Evolutionary conservation across 2,329 filamentous ascomycete genomes (phyloP), one percentile per base, ranked within the genome.

Genomic region (Byssothecium circinans): DNA sequence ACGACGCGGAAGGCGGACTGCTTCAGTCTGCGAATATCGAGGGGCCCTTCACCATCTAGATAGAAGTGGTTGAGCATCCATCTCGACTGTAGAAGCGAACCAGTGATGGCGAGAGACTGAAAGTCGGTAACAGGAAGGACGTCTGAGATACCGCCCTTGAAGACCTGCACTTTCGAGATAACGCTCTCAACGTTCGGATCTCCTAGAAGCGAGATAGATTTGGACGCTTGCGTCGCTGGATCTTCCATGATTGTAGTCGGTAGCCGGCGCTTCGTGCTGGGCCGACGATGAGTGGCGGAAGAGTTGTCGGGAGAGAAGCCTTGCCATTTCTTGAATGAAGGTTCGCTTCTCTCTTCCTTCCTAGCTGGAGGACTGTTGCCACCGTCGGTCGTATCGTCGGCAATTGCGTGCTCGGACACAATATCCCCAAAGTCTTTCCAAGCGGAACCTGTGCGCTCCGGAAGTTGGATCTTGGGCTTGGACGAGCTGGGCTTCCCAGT

Each of bases 21-120:
- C 44, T 68, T 67, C 20, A 69, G 41, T 41, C 62, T 65, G 12
- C 60, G 56, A 10, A 67, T 56, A 44, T 69, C 65, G 2, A 69
- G 49, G 4, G 62, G 58, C 4, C 65, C 66, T 22, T 48, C 42
- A 20, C 64, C 64, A 23, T 67, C 63, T 4, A 68, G 49, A 40
- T 61, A 68, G 54, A 68, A 68, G 52, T 68, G 66, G 48, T 69
- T 67, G 8, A 68, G 53, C 66, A 68, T 68, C 64, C 64, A 68
- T 37, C 53, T 65, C 8, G 65, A 68, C 36, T 68, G 64, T 14
- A 68, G 53, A 4, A 69, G 47, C 3, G 63, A 65, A 8, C 64
- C 65, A 11, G 64, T 69, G 30, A 69, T 67, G 14, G 64, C 65
- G 8, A 69, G 60, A 12, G 57, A 43, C 50, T 69, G 65, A 48